Evolutionary conservation across 225 moss, liverwort and hornwort species (phyloP), one percentile per base, ranked within the genome.

Genomic region (Antitrichia curtipendula): DNA sequence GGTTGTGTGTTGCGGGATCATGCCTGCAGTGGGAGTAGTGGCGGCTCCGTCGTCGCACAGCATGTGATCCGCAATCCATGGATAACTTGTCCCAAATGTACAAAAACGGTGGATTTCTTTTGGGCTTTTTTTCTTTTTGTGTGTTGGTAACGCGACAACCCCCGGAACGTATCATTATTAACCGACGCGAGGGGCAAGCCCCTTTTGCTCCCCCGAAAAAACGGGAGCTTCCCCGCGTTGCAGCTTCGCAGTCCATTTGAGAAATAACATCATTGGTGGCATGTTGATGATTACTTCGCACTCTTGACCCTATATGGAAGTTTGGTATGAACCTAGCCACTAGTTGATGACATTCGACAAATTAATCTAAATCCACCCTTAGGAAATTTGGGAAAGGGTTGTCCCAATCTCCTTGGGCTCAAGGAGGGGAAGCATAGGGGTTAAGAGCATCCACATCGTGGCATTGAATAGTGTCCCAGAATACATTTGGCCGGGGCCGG

Each of bases 271-370:
- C 36, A 53, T 75, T 52, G 53, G 20, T 75, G 23, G 13, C 1
- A 9, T 23, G 14, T 36, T 53, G 75, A 75, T 34, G 14, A 36
- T 75, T 75, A 52, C 2, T 52, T 75, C 22, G 23, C 22, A 36
- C 4, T 75, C 0, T 8, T 22, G 23, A 50, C 22, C 13, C 2
- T 34, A 0, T 32, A 8, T 23, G 6, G 14, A 23, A 9, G 6
- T 23, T 2, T 0, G 1, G 3, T 34, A n/a, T n/a, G n/a, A 34
- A 34, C 5, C 12, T 4, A 4, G 21, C 4, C 1, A 34, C 22
- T 32, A 36, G 10, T 10, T 34, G 6, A 36, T 36, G 65, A 36
- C 10, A 13, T 13, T 12, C 2, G 5, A 3, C 6, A n/a, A 2
- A 34, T 21, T 38, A 23, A 36, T 32, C 18, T 4, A 49, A 74